These are phyloP conservation scores for Wolfiporia cocos DNA, from an alignment of 1,284 basidiomycete species.

Conservation along the genomic window DNA sequence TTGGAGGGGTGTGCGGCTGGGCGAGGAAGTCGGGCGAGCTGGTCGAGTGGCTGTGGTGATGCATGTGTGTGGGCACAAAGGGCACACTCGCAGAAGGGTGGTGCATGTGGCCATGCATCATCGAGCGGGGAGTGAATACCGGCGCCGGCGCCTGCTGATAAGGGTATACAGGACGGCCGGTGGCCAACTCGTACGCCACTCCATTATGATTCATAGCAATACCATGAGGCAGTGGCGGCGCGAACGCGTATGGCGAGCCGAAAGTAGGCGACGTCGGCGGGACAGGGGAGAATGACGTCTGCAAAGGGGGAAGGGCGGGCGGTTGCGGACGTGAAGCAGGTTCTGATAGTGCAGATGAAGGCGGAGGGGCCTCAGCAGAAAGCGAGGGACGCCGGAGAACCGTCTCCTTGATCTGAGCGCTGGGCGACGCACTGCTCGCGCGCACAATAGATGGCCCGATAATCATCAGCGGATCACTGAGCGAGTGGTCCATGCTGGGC, in stretches of 20 bases:
- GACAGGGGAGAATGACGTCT: slow-evolving; percentile 51
- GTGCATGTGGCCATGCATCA: slow-evolving; percentile 45
- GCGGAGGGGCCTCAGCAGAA: slow-evolving; percentile 11
- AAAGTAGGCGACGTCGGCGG: slow-evolving; percentile 53
- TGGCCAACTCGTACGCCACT: slow-evolving; percentile 71
- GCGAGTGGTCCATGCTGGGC: slow-evolving; percentile 31
- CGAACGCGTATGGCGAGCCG: slow-evolving; percentile 57
- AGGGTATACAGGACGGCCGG: slow-evolving; percentile 70
- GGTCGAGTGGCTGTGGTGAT: slow-evolving; percentile 42
- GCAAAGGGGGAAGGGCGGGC: slow-evolving; percentile 48
- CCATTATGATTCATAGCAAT: slow-evolving; percentile 69
- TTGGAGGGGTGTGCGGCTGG: slow-evolving; percentile 49
- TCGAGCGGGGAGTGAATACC: slow-evolving; percentile 61
- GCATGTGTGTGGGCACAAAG: slow-evolving; percentile 53
- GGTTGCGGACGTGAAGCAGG: slow-evolving; percentile 25
- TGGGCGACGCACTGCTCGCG: slow-evolving; percentile 13
- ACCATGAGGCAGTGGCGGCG: slow-evolving; percentile 61
- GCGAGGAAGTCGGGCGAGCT: slow-evolving; percentile 55
- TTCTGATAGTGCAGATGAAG: slow-evolving; percentile 11
- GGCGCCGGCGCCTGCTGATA: slow-evolving; percentile 46
- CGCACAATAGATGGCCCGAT: slow-evolving; percentile 3
- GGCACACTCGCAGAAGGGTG: slow-evolving; percentile 33
- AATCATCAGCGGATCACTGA: slow-evolving; percentile 7
- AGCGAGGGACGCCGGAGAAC: slow-evolving; percentile 32
- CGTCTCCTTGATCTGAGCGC: slow-evolving; percentile 30